A percentile compares a stretch with the other conserved stretches of the same genome.
These are phyloP conservation scores for Suillus brevipes DNA, from an alignment of 768 basidiomycete species.

Conservation along the genomic window DNA sequence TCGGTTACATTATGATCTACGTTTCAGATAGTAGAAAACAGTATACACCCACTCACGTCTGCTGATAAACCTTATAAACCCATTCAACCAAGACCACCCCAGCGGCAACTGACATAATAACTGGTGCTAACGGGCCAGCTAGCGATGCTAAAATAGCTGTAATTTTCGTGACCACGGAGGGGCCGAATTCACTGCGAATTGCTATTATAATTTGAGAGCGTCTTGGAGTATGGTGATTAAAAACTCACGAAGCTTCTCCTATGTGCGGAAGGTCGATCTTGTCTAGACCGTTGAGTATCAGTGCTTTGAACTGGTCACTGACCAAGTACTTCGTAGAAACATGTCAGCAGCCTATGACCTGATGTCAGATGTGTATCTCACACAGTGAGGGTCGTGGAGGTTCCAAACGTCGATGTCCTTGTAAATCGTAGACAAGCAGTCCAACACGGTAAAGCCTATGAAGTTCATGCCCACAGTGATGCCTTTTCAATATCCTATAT, in stretches of 20 bases:
- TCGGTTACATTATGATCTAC: background rate
- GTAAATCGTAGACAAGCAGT: slow-evolving; percentile 20
- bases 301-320: slow-evolving; percentile 9
- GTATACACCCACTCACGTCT: slow-evolving; percentile 4
- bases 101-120: slow-evolving; percentile 1
- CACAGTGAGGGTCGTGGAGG: slow-evolving; percentile 13
- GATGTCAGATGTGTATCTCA: background rate
- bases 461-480: slow-evolving; percentile 15
- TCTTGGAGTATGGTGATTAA: background rate
- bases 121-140: background rate
- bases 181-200: slow-evolving; percentile 4
- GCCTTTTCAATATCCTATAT: slow-evolving; percentile 20
- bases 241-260: background rate
- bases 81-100: slow-evolving; percentile 1
- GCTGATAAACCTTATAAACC: slow-evolving; percentile 9
- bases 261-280: background rate
- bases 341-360: background rate
- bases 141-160: background rate
- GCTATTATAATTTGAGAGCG: background rate
- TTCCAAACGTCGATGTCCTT: slow-evolving; percentile 22
- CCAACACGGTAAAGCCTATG: slow-evolving; percentile 5
- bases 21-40: background rate
- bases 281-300: slow-evolving; percentile 8
- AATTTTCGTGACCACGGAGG: slow-evolving; percentile 4
- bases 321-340: slow-evolving; percentile 5